phyloP scores from a whole-genome alignment of 192 early-diverging fungal genomes.

The Mortierella hygrophila region DNA sequence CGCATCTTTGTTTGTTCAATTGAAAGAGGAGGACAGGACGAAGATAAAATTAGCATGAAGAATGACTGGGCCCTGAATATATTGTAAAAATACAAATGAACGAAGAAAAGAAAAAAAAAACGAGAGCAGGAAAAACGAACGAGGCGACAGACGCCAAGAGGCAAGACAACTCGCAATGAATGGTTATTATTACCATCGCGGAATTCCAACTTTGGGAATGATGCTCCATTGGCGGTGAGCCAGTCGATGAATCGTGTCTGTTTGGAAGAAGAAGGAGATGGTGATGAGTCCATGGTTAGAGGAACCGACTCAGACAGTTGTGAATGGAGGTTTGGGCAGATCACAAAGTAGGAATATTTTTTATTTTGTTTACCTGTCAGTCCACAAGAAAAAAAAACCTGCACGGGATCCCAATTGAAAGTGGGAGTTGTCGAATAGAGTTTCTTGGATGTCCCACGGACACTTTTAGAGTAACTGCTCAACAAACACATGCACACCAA shows the following conservation, averaged over 20 bases:
- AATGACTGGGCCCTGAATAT: slow-evolving; percentile 8
- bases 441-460: too few species aligned
- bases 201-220: slow-evolving; percentile 29
- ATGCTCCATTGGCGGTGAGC: slow-evolving; percentile 22
- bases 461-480: too few species aligned
- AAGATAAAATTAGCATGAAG: slow-evolving; percentile 1
- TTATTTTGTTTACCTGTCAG: neutral
- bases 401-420: too few species aligned
- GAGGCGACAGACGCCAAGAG: neutral
- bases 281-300: neutral
- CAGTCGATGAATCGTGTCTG: slow-evolving; percentile 24
- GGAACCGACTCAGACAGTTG: neutral
- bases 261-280: neutral
- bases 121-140: neutral
- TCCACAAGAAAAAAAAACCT: neutral
- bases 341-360: neutral
- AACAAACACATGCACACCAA: too few species aligned
- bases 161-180: too few species aligned
- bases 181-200: slow-evolving; percentile 17
- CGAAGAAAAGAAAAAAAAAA: neutral
- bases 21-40: neutral
- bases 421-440: too few species aligned
- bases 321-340: neutral
- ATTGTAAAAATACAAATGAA: slow-evolving; percentile 1
- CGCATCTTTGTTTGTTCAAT: slow-evolving; percentile 15